A percentile compares a stretch with the other conserved stretches of the same genome.
phyloP scores from a whole-genome alignment of 2,329 filamentous ascomycete genomes.

The Pseudocercospora ulei region DNA sequence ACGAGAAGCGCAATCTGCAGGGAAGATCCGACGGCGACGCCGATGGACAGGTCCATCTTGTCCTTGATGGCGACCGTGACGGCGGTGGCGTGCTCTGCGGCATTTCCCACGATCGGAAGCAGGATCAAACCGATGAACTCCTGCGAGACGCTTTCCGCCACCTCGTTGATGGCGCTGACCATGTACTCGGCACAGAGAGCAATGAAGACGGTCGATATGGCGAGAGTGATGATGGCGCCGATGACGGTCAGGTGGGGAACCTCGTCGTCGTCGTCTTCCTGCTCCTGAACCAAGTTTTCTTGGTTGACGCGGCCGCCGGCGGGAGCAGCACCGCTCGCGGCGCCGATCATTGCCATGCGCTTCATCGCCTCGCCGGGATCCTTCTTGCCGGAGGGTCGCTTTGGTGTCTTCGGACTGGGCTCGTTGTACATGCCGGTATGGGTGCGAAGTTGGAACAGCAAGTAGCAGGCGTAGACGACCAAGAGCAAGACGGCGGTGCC shows the following conservation, averaged over 20 bases:
- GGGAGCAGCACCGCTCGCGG: conserved; percentile 44
- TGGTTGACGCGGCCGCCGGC: conserved; percentile 44
- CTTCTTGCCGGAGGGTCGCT: conserved; percentile 41
- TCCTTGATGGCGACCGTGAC: conserved; percentile 54
- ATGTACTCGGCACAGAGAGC: conserved; percentile 64
- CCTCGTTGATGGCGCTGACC: conserved; percentile 50
- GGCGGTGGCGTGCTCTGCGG: conserved; percentile 56
- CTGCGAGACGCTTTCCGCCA: conserved; percentile 47
- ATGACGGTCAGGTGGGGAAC: conserved; percentile 62
- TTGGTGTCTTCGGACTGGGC: conserved; percentile 67
- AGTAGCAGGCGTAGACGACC: conserved; percentile 70
- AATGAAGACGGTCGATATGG: conserved; percentile 65
- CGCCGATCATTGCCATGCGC: conserved; percentile 47
- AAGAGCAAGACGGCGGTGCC: conserved; percentile 72
- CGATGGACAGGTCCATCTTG: conserved; percentile 60
- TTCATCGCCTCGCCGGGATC: conserved; percentile 43
- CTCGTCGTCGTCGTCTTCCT: conserved; percentile 55
- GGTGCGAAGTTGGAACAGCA: conserved; percentile 85
- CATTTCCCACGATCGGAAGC: conserved; percentile 56
- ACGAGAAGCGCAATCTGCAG: conserved; percentile 58
- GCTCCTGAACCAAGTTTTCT: conserved; percentile 40
- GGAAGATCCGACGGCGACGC: conserved; percentile 55
- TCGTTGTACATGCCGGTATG: conserved; percentile 71
- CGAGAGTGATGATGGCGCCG: conserved; percentile 63
- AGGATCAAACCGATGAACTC: conserved; percentile 57